Base-by-base conservation (phyloP, 2,329 filamentous ascomycete genomes). In the Cordyceps cicadae region DNA sequence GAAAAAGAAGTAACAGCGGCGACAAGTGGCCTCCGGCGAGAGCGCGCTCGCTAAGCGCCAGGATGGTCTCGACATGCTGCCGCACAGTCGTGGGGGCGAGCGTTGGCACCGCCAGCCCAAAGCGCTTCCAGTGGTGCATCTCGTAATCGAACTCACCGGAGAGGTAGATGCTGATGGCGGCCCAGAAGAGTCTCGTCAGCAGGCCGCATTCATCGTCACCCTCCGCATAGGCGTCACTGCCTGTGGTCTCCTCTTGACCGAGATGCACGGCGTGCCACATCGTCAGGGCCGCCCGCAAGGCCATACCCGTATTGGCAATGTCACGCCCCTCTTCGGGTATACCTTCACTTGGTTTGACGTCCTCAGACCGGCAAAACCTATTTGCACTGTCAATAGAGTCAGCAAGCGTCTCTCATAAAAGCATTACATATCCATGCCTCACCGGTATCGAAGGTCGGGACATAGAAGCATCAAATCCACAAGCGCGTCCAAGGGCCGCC, bases 121-220 rank as follows among this genome's bases (percentile, higher is more conserved):
- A 62, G 0, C 48, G 50, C 0, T 67, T 62, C 73, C 73, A 75
- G 19, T 68, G 64, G 8, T 53, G 24, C 2, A 71, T 66, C 11
- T 74, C 71, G 15, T 74, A 74, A 61, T 74, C 73, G 37, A 72
- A 75, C 2, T 70, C 66, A 0, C 72, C 73, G 0, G 73, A 75
- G 5, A 75, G 67, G 39, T 74, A 74, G 6, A 74, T 72, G 51
- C 72, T 73, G 1, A 68, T 71, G 5, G 73, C 70, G 0, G 72
- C 66, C 26, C 66, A 67, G 59, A 70, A 74, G 3, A 68, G 26
- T 0, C 32, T 60, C 0, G 68, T 63, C 3, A 75, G 54, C 0
- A 66, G 39, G 8, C 59, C 55, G 41, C 71, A 68, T 2, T 57
- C 54, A 3, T 65, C 55, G 7, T 50, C 37, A 17, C 51, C 34